Evolutionary conservation across 768 basidiomycete species (phyloP), one percentile per base, ranked within the genome.

Genomic region (Macrocybe gigantea): DNA sequence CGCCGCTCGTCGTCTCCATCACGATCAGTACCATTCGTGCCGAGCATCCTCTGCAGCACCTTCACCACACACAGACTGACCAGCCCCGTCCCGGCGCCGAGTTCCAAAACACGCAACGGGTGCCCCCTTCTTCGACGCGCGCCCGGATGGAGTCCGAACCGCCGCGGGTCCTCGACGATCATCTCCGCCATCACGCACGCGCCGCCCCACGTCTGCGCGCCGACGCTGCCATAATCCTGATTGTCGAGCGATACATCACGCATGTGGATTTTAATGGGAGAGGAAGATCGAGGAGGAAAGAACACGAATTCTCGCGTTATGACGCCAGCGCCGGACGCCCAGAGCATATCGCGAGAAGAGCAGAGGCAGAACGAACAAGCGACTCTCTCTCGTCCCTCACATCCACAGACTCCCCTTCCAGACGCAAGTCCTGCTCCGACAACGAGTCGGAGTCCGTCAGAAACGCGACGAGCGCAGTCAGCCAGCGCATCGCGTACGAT

Each of bases 141-240:
- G 11, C 30, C 22, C 32, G 11, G 14, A 5, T 45, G 34, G 2
- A 80, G 58, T 7, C 75, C 76, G 57, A 85, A 89, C 29, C 52
- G 52, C 2, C 53, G 58, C 0, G 89, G 85, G 31, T 70, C 59
- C 30, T 81, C 73, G 2, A 76, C 77, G 36, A 93, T 78, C 65
- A 82, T 75, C 59, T 89, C 85, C 0, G 89, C 79, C 47, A 94
- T 72, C 6, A 93, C 78, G 54, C 85, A 90, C 3, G 88, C 85
- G 7, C 85, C 80, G 3, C 89, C 90, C 92, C 91, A 94, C 0
- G 90, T 93, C 65, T 93, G 91, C 29, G 88, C 82, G 1, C 91
- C 91, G 12, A 91, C 80, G 47, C 82, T 85, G 9, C 70, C 66
- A 52, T 80, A 83, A 54, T 88, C 84, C n/a, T 73, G 66, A 47